phyloP scores from a whole-genome alignment of 805 yeast species.

The Pichia scutulata region DNA sequence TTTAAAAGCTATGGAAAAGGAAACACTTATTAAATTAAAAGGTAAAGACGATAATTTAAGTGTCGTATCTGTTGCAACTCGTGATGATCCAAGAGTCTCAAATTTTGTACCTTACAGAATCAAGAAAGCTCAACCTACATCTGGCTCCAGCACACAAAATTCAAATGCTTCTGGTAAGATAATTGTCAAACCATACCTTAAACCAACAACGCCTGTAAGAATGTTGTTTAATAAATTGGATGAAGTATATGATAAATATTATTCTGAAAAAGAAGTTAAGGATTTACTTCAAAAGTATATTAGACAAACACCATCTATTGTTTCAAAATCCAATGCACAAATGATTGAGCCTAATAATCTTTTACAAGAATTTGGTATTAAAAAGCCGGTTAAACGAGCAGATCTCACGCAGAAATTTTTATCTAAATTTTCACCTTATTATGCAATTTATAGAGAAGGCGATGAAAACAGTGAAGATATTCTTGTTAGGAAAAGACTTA shows the following conservation, averaged over 20 bases:
- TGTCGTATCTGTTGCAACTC: conserved; percentile 43
- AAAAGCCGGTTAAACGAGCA: conserved; percentile 26
- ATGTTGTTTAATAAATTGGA: conserved; percentile 39
- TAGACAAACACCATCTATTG: conserved; percentile 40
- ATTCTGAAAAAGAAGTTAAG: conserved; percentile 49
- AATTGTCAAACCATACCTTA: conserved; percentile 38
- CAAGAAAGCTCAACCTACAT: conserved; percentile 9
- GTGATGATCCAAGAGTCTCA: conserved; percentile 40
- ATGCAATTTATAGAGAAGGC: conserved; percentile 7
- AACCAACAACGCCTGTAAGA: conserved; percentile 46
- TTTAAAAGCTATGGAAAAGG: conserved; percentile 79
- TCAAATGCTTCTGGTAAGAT: conserved; percentile 2
- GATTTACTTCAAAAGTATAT: conserved; percentile 50
- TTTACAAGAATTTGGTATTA: conserved; percentile 32
- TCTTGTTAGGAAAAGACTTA: conserved; percentile 16
- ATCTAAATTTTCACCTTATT: conserved; percentile 9
- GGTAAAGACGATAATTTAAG: conserved; percentile 82
- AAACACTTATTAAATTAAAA: conserved; percentile 56
- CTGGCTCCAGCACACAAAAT: background rate
- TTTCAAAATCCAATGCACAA: conserved; percentile 41
- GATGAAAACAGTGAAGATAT: conserved; percentile 17
- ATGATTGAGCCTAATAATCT: conserved; percentile 47
- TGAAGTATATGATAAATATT: conserved; percentile 33
- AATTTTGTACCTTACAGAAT: conserved; percentile 60
- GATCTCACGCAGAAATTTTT: background rate